Conservation (phyloP, 768 basidiomycete species). For the Podaxis sp. region DNA sequence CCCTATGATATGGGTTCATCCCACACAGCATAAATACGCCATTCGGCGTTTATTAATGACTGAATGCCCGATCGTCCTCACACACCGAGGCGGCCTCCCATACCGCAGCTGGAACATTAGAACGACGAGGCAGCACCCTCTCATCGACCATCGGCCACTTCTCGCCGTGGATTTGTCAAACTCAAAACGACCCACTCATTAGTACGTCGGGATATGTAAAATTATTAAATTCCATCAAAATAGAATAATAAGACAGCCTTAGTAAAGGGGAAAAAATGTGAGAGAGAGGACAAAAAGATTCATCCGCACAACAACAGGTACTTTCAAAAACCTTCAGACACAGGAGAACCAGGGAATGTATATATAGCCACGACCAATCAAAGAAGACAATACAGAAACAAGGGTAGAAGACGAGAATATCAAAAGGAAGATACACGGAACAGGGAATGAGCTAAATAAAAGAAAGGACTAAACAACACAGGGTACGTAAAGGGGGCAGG, state of each 20-base stretch:
- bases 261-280: background rate
- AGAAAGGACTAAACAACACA: background rate
- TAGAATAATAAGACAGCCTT: background rate
- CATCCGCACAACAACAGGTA: background rate
- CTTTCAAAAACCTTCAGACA: background rate
- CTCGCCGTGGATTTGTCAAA: too few relatives aligned
- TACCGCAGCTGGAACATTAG: too few relatives aligned
- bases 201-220: background rate
- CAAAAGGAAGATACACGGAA: constrained; percentile 3
- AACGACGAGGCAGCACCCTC: too few relatives aligned
- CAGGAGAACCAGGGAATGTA: background rate
- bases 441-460: background rate
- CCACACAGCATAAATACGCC: too few relatives aligned
- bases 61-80: too few relatives aligned
- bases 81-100: too few relatives aligned
- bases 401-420: constrained; percentile 7
- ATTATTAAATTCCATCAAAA: background rate
- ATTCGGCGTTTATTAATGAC: too few relatives aligned
- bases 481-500: background rate
- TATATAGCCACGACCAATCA: background rate
- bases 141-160: too few relatives aligned
- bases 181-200: background rate
- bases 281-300: background rate
- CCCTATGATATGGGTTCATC: too few relatives aligned
- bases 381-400: constrained; percentile 1